Base-by-base conservation (phyloP, 75 land plant genomes). In the Cupressus sempervirens region DNA sequence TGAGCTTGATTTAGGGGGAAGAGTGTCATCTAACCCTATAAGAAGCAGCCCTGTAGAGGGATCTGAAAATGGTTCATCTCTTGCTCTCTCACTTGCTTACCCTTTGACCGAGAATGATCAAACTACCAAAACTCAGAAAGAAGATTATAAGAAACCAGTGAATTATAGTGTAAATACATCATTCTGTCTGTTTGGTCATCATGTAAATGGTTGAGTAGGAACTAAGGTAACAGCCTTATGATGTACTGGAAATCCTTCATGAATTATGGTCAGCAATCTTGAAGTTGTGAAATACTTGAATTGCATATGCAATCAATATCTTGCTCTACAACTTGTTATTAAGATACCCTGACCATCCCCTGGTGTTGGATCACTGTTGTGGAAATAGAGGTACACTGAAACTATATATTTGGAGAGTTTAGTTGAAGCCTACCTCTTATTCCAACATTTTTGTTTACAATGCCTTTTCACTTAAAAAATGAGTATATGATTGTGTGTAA, bases 51-150 rank as follows among this genome's bases (percentile, higher is more conserved):
- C 23, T 82, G 76, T 6, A 53, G 3, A 70, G 40, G 50, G 56
- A 38, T 35, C n/a, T 16, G 53, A 52, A 46, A 52, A 23, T 7
- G 81, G 84, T 56, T 32, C 84, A 10, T 86, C 88, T 82, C 86
- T 89, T 35, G 73, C 90, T 7, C 90, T 88, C 29, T 89, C 90
- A 23, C 86, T 89, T 84, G 84, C 88, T 11, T 89, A 84, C 34
- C 90, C 90, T 54, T 48, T 43, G 15, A n/a, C 86, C 18, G 48
- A 88, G n/a, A 83, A 84, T 81, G 83, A 83, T 40, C 85, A 48
- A 50, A 8, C 84, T 1, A 68, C 46, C 20, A 86, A 86, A 45
- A 14, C 87, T 15, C 20, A 76, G 41, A 72, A 86, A 80, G n/a
- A 82, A n/a, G 87, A 88, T 46, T 81, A 83, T 41, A 36, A 83